Evolutionary conservation across 1,284 basidiomycete genomes (phyloP).

Genomic region (Chondrostereum purpureum): DNA sequence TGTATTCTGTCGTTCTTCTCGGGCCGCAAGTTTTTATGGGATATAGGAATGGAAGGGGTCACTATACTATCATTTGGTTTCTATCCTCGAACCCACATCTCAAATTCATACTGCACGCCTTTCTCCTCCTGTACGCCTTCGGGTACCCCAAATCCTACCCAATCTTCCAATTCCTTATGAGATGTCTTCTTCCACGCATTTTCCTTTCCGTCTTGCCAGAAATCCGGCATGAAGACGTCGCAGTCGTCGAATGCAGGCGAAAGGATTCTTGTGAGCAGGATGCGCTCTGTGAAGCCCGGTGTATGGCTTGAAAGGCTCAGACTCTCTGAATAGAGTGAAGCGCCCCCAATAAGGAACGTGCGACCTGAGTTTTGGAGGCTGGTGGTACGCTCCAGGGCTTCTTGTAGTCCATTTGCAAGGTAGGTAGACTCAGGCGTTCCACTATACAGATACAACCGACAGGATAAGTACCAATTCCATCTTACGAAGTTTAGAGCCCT

Average conservation of each 20-base stretch:
- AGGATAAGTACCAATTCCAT: too few species aligned
- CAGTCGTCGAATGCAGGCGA: conserved; percentile 73
- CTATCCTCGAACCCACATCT: conserved; percentile 75
- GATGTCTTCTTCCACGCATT: conserved; percentile 50
- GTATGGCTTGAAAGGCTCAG: conserved; percentile 37
- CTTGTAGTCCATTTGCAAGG: conserved; percentile 20
- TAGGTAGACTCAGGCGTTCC: conserved; percentile 8
- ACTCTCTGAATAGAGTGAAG: conserved; percentile 74
- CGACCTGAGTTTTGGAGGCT: conserved; percentile 31
- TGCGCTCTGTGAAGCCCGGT: conserved; percentile 54
- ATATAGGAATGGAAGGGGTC: neutral
- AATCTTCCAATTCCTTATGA: conserved; percentile 60
- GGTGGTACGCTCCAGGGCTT: conserved; percentile 18
- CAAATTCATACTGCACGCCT: conserved; percentile 79
- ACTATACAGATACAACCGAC: conserved; percentile 3
- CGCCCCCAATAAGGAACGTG: conserved; percentile 86
- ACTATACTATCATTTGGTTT: conserved; percentile 9
- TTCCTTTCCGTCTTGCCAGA: conserved; percentile 27
- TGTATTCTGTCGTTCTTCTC: neutral
- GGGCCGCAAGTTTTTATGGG: neutral
- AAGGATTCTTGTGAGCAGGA: conserved; percentile 83
- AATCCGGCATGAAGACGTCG: conserved; percentile 84
- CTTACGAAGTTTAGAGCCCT: conserved; percentile 29
- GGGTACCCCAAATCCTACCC: conserved; percentile 78
- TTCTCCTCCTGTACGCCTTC: conserved; percentile 75